Evolutionary conservation across 495 filamentous ascomycete species (phyloP), one percentile per base, ranked within the genome.

Genomic region (Lasiosphaeria hispida): DNA sequence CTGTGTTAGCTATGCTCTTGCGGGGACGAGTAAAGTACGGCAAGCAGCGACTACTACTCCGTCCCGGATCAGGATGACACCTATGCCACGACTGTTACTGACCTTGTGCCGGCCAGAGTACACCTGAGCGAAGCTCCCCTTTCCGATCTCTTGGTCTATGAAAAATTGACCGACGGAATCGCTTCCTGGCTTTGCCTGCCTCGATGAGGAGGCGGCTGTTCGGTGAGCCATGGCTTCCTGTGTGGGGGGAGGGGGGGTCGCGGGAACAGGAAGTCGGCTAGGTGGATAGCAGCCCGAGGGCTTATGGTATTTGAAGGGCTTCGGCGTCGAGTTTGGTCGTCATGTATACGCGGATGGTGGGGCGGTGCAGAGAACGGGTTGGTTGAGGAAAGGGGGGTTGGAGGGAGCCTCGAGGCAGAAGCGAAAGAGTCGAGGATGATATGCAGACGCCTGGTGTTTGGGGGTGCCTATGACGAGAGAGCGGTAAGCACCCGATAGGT

Each of bases 81-180:
- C 23, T 30, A 2, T 30, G 23, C 23, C 23, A 30, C 23, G 23
- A 30, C 23, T 30, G 23, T 30, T 4, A 47, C 88, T 77, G 77
- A 95, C 92, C 73, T 85, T 86, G 69, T 94, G 90, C 41, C 85
- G 83, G 63, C 89, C 92, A 70, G 87, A 84, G 70, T 91, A 97
- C 60, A 97, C 92, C 53, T 89, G 91, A 57, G 92, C 92, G 78
- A 97, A 97, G 81, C 92, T 97, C 39, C 92, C 92, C 76, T 90
- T 90, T 50, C 92, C 92, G 64, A 97, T 96, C 75, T 96, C 87
- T 53, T 88, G 85, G 59, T 89, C 79, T 64, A 91, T 82, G 58
- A 80, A 80, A 68, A 92, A 97, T 56, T 81, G 79, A 42, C 91
- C 92, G 66, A 96, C 83, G 42, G 83, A 72, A 78, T 85, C 82